These are phyloP conservation scores for Stephania cephalantha DNA, from an alignment of 164 flowering plant species.

Conservation along the genomic window DNA sequence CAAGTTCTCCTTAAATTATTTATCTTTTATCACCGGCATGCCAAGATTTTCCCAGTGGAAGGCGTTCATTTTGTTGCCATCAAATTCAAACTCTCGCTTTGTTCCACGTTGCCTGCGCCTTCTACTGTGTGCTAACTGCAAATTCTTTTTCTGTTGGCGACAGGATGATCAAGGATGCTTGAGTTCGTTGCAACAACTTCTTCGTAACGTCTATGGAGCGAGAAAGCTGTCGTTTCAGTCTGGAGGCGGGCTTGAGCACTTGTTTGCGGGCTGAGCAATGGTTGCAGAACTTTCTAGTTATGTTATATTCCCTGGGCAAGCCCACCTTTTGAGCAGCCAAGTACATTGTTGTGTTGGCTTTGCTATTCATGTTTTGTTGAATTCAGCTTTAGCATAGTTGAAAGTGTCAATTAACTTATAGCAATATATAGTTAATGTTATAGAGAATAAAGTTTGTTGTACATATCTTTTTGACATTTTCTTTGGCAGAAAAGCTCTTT, in stretches of 20 bases:
- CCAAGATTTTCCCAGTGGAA: too few relatives aligned
- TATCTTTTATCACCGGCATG: too few relatives aligned
- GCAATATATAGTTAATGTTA: too few relatives aligned
- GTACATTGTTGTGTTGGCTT: background rate
- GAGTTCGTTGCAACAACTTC: constrained; percentile 20
- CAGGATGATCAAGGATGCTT: constrained; percentile 20
- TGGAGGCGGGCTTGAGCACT: constrained; percentile 12
- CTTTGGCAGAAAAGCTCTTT: too few relatives aligned
- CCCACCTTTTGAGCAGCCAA: background rate
- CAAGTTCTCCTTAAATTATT: too few relatives aligned
- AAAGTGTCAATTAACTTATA: too few relatives aligned
- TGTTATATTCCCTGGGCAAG: background rate
- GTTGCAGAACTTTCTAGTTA: background rate
- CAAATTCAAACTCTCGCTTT: background rate
- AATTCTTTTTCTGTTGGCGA: background rate
- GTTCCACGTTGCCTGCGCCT: background rate
- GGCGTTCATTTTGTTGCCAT: background rate
- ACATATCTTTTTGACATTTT: too few relatives aligned
- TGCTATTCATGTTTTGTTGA: too few relatives aligned
- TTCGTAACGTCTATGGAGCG: constrained; percentile 17
- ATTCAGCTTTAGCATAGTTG: too few relatives aligned
- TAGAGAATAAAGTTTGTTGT: too few relatives aligned
- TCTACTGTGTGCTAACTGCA: background rate
- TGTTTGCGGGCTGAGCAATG: background rate
- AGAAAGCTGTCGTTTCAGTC: constrained; percentile 8